Conservation (phyloP, 345 rosid species). For the Salix udensis region DNA sequence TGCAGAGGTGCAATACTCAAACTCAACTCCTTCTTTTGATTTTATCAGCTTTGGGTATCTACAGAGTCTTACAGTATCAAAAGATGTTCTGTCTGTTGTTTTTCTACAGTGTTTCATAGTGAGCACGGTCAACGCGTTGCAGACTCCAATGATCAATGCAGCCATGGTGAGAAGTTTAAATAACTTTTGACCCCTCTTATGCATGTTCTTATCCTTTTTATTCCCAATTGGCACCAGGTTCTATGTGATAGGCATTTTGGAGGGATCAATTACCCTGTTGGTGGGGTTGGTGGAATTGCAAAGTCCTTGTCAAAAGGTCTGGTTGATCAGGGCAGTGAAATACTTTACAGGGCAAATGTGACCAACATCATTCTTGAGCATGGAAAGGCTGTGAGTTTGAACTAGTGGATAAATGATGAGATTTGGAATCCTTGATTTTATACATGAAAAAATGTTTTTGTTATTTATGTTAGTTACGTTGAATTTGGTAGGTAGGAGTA, state of each 20-base stretch:
- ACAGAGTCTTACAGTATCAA: neutral
- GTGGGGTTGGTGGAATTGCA: slow-evolving; percentile 95
- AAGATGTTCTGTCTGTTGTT: slow-evolving; percentile 7
- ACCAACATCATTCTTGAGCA: slow-evolving; percentile 63
- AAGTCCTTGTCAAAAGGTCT: slow-evolving; percentile 77
- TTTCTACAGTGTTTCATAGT: slow-evolving; percentile 87
- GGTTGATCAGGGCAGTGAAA: slow-evolving; percentile 70
- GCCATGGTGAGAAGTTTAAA: slow-evolving; percentile 59
- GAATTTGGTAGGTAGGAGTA: slow-evolving; percentile 67
- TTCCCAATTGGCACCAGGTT: slow-evolving; percentile 48
- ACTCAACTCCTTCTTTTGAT: slow-evolving; percentile 6
- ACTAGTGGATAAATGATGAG: neutral
- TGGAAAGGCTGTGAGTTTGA: slow-evolving; percentile 76
- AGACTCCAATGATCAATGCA: slow-evolving; percentile 95
- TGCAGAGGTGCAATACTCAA: slow-evolving; percentile 62
- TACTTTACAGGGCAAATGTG: slow-evolving; percentile 80
- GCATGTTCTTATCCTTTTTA: neutral
- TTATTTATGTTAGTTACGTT: slow-evolving; percentile 9
- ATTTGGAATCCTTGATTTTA: slow-evolving; percentile 1
- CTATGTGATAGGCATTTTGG: slow-evolving; percentile 97
- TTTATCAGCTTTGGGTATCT: neutral
- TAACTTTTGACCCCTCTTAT: slow-evolving; percentile 3
- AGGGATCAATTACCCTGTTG: slow-evolving; percentile 90
- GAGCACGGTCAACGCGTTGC: slow-evolving; percentile 82
- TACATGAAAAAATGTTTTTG: slow-evolving; percentile 1